These are phyloP conservation scores for Cutaneotrichosporon cutaneum DNA, from an alignment of 1,284 basidiomycete species.

Conservation along the genomic window DNA sequence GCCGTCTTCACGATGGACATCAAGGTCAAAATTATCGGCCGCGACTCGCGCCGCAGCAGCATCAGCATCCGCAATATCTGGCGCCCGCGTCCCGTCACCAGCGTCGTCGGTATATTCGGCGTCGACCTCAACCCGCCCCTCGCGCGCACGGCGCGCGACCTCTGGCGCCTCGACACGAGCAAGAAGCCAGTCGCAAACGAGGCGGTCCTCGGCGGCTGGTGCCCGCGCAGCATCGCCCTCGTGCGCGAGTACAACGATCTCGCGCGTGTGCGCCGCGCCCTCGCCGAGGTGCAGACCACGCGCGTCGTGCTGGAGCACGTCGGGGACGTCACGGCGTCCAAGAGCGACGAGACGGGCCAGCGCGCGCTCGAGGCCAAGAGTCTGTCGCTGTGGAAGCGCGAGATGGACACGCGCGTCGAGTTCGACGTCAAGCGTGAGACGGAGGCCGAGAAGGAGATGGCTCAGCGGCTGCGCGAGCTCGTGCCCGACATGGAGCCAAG, in stretches of 20 bases:
- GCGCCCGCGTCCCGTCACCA: slow-evolving; percentile 58
- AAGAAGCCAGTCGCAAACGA: slow-evolving; percentile 92
- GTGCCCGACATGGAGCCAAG: slow-evolving; percentile 52
- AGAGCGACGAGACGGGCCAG: slow-evolving; percentile 63
- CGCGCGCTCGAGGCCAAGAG: slow-evolving; percentile 64
- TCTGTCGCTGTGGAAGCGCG: slow-evolving; percentile 75
- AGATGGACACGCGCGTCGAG: slow-evolving; percentile 70
- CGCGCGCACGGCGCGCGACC: slow-evolving; percentile 79
- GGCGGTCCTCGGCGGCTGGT: slow-evolving; percentile 76
- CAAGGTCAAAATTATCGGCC: slow-evolving; percentile 77
- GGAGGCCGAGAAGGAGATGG: slow-evolving; percentile 55
- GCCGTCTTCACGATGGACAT: slow-evolving; percentile 83
- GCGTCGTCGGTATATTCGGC: slow-evolving; percentile 63
- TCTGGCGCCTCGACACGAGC: slow-evolving; percentile 92
- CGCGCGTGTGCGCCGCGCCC: slow-evolving; percentile 65
- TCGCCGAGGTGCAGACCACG: slow-evolving; percentile 86
- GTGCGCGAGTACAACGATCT: slow-evolving; percentile 79
- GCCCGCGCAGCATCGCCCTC: slow-evolving; percentile 78
- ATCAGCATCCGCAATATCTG: slow-evolving; percentile 66
- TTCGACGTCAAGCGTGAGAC: slow-evolving; percentile 55
- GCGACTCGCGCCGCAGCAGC: slow-evolving; percentile 71
- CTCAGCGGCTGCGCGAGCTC: slow-evolving; percentile 56
- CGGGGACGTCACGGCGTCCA: slow-evolving; percentile 12
- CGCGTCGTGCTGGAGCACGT: slow-evolving; percentile 66
- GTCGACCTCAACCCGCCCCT: slow-evolving; percentile 78